Base-by-base conservation (phyloP, 345 rosid genomes). In the Physaria fendleri region DNA sequence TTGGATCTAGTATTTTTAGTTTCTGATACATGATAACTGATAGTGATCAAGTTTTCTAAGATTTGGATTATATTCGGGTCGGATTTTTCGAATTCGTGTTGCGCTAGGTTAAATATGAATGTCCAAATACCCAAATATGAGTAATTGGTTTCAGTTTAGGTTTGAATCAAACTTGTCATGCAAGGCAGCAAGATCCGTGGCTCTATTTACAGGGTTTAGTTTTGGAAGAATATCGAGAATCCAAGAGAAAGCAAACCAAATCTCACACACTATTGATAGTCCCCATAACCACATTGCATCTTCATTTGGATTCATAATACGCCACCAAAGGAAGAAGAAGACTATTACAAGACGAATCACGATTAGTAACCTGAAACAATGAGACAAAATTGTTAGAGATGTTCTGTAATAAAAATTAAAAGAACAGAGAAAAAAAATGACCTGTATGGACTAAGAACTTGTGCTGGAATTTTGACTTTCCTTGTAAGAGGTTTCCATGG, bases 161-260 rank as follows among this genome's bases (percentile, higher is more conserved):
- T n/a, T n/a, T n/a, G n/a, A n/a, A n/a, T n/a, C 93, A 47, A 92
- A 92, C 80, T 92, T 88, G 53, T 92, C 96, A 2, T 27, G 62
- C 32, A 88, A 79, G 41, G 95, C 96, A 22, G 43, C 78, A 2
- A 92, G 79, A 43, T 92, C 98, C 0, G 98, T 84, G 1, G 93
- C 78, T 65, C 98, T 67, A 33, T 85, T 88, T 52, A 92, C 84
- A 27, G 95, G 96, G 60, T 92, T 92, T 53, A 85, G 64, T 75
- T 88, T 92, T 0, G 96, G 96, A 9, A 88, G 82, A 34, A 86
- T 69, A 56, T 92, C 96, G 5, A 92, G 77, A 27, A 92, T 48
- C 98, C 95, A 92, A 10, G 96, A 92, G 61, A 92, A 84, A 8
- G 93, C 88, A n/a, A 92, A 92, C 98, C 98, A 92, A 28, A 79